Percentiles rank a stretch among this genome's conserved stretches.
These are phyloP conservation scores for Schwanniomyces vanrijiae DNA, from an alignment of 805 yeast genomes.

Conservation along the genomic window DNA sequence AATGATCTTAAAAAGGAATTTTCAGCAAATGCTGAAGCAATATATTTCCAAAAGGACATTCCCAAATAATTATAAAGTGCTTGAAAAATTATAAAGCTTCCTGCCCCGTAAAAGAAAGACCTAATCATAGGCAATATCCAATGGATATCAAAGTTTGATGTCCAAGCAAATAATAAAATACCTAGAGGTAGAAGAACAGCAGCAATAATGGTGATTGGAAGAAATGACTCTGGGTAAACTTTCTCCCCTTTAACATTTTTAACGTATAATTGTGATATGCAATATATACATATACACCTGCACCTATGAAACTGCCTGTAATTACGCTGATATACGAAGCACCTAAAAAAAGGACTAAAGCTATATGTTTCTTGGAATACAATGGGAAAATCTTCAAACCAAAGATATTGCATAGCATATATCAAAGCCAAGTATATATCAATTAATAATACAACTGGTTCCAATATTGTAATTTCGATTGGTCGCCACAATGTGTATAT, in stretches of 20 bases:
- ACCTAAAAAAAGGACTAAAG: slow-evolving; percentile 53
- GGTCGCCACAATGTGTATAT: slow-evolving; percentile 49
- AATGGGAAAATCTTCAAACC: slow-evolving; percentile 62
- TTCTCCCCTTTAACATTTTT: slow-evolving; percentile 15
- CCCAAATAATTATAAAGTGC: slow-evolving; percentile 46
- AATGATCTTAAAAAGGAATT: slow-evolving; percentile 50
- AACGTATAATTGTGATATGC: slow-evolving; percentile 16
- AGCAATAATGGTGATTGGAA: slow-evolving; percentile 38
- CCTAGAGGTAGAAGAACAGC: slow-evolving; percentile 38
- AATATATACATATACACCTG: slow-evolving; percentile 21
- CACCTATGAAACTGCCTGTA: slow-evolving; percentile 51
- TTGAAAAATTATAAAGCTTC: slow-evolving; percentile 49
- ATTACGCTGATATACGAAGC: slow-evolving; percentile 42
- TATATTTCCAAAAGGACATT: slow-evolving; percentile 40
- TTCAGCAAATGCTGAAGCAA: slow-evolving; percentile 60
- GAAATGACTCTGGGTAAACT: slow-evolving; percentile 34
- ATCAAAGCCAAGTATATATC: slow-evolving; percentile 51
- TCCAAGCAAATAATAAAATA: slow-evolving; percentile 47
- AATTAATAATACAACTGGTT: slow-evolving; percentile 58
- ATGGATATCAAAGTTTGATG: slow-evolving; percentile 31
- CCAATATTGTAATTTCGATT: slow-evolving; percentile 44
- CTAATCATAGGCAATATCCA: slow-evolving; percentile 48
- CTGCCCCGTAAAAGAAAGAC: slow-evolving; percentile 30
- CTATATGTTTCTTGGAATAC: slow-evolving; percentile 45
- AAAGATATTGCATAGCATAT: slow-evolving; percentile 54